These are phyloP conservation scores for Combretum micranthum DNA, from an alignment of 345 rosid genomes.

Conservation along the genomic window DNA sequence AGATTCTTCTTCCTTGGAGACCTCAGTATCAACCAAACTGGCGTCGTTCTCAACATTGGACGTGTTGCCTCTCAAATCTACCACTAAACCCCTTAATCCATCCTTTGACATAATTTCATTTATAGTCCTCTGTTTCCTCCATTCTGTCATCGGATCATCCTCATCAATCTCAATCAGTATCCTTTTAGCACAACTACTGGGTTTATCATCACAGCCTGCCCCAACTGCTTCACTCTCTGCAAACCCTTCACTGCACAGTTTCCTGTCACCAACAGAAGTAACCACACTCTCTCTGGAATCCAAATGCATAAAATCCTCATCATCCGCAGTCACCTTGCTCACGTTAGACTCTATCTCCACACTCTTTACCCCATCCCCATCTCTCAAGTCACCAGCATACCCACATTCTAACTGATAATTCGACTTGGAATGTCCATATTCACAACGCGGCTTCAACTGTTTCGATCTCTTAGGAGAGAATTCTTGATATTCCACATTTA, in stretches of 20 bases:
- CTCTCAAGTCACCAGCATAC: conserved; percentile 13
- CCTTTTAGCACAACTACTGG: conserved; percentile 2
- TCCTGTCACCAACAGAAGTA: conserved; percentile 6
- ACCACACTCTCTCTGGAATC: conserved; percentile 8
- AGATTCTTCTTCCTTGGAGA: conserved; percentile 2
- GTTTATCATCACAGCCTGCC: conserved; percentile 11
- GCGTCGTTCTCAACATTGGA: too few relatives aligned
- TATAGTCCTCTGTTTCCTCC: too few relatives aligned
- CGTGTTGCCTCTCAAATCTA: neutral
- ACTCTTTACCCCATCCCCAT: conserved; percentile 16
- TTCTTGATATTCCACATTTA: too few relatives aligned
- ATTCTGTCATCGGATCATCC: conserved; percentile 10
- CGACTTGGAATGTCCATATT: conserved; percentile 11
- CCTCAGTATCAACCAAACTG: too few relatives aligned
- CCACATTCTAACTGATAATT: conserved; percentile 9
- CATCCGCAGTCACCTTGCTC: conserved; percentile 8
- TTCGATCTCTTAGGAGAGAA: neutral
- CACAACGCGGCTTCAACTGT: conserved; percentile 10
- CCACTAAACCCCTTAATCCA: neutral
- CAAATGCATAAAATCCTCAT: conserved; percentile 7
- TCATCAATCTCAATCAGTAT: conserved; percentile 3
- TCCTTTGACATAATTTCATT: too few relatives aligned
- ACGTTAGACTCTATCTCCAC: conserved; percentile 10
- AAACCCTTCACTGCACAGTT: conserved; percentile 14
- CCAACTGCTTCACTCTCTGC: conserved; percentile 12